Percentiles rank a stretch among this genome's conserved stretches.
phyloP scores from a whole-genome alignment of 306 rosid genomes.

The Echinosophora koreensis region DNA sequence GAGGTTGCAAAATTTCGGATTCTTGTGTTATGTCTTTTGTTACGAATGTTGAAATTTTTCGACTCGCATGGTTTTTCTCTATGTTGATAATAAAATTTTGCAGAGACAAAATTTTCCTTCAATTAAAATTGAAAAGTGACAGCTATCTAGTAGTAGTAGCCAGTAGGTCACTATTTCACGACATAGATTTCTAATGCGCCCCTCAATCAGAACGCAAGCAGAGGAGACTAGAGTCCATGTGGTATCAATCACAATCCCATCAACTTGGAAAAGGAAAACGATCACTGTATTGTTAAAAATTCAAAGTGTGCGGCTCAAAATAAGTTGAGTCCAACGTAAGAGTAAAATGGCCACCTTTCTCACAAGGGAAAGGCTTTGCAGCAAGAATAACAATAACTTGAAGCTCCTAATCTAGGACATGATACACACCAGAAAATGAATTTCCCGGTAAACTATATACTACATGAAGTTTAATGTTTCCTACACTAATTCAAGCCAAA shows the following conservation, averaged over 20 bases:
- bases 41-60: neutral
- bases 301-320: neutral
- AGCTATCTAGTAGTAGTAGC: neutral
- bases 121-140: neutral
- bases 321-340: neutral
- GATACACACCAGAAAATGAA: constrained; percentile 40
- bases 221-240: neutral
- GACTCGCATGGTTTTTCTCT: neutral
- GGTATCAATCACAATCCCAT: constrained; percentile 18
- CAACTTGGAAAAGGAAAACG: constrained; percentile 16
- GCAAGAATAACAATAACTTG: constrained; percentile 21
- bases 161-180: neutral
- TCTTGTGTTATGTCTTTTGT: neutral
- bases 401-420: constrained; percentile 36
- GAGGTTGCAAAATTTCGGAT: neutral
- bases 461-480: constrained; percentile 39
- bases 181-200: neutral
- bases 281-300: neutral
- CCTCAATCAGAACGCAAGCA: constrained; percentile 19
- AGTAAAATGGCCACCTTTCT: constrained; percentile 20
- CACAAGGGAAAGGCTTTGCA: constrained; percentile 6
- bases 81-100: neutral
- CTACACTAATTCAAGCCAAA: constrained; percentile 36
- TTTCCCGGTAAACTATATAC: constrained; percentile 24
- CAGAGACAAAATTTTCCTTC: neutral